Evolutionary conservation across 768 basidiomycete species (phyloP), one percentile per base, ranked within the genome.

Genomic region (Calvatia gigantea): DNA sequence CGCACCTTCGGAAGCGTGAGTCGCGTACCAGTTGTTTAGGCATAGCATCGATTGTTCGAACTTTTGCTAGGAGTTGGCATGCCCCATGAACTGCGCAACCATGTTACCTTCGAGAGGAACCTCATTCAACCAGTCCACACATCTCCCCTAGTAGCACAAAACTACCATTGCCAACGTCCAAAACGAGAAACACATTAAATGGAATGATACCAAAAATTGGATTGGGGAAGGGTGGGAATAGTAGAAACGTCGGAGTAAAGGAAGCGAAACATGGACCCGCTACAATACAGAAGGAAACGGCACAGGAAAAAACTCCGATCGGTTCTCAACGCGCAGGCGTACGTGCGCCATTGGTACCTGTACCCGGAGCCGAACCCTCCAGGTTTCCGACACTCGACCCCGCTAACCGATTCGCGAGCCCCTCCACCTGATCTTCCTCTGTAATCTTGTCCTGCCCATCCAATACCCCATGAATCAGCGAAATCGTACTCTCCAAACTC

Each of bases 401-500:
- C 44, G 75, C 73, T 58, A 74, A 61, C 62, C 62, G 64, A 57
- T 61, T 68, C 28, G 70, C 63, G 25, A 72, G 60, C n/a, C 59
- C 69, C 17, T 72, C 65, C 31, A 75, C 69, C 35, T 62, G 64
- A 44, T 77, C 76, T 43, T 76, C 74, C 44, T 73, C 72, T 33
- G 75, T 74, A 31, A 70, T 60, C 48, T 67, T 62, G 42, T 65
- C 67, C 62, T 79, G 85, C 29, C 90, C 91, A 49, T 96, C 94
- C 71, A 88, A 85, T 5, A 90, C 96, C 62, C 93, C 92, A 71
- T 94, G 87, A 65, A 98, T 96, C 67, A 98, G 82, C 59, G 87
- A 87, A 78, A 95, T 94, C 50, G 97, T 98, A 68, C 89, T 94
- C 77, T 98, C 96, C 69, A 98, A 70, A 67, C 90, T 93, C 69